Evolutionary conservation across 2,329 filamentous ascomycete species (phyloP).

Genomic region (Rutstroemia sp.): DNA sequence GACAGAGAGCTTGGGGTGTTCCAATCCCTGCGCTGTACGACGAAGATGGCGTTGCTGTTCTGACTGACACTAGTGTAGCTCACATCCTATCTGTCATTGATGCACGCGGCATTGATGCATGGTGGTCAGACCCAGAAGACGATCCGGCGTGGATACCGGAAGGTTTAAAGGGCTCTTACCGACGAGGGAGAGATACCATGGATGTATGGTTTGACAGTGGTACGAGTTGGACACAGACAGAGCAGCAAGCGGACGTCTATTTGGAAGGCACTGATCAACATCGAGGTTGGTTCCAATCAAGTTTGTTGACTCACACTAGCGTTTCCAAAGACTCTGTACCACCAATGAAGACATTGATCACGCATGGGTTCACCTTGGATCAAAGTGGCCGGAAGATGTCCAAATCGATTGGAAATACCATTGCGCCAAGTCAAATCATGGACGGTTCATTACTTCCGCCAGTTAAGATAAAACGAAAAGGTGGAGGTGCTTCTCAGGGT

Average conservation of each 20-base stretch:
- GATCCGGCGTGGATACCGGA: conserved; percentile 72
- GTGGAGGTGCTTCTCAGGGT: conserved; percentile 48
- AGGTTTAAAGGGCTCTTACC: conserved; percentile 53
- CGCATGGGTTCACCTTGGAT: conserved; percentile 92
- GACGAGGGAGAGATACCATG: conserved; percentile 89
- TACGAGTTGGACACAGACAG: conserved; percentile 71
- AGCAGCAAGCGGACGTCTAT: conserved; percentile 69
- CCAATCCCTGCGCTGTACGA: conserved; percentile 89
- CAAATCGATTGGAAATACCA: conserved; percentile 87
- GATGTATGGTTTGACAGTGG: conserved; percentile 99
- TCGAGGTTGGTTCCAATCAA: conserved; percentile 97
- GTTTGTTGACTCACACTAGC: conserved; percentile 71
- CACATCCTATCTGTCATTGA: conserved; percentile 79
- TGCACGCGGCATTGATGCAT: conserved; percentile 76
- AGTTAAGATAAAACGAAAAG: conserved; percentile 34
- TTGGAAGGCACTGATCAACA: conserved; percentile 95
- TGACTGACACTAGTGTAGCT: conserved; percentile 69
- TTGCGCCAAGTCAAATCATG: conserved; percentile 77
- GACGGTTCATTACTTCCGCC: conserved; percentile 70
- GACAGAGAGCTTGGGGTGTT: conserved; percentile 92
- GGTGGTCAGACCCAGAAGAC: conserved; percentile 79
- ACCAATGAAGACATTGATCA: conserved; percentile 85
- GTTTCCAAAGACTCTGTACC: conserved; percentile 38
- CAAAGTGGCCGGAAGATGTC: conserved; percentile 95
- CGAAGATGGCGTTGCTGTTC: conserved; percentile 63